Evolutionary conservation across 78 protist species (phyloP).

Genomic region (Chrysochromulina parva): DNA sequence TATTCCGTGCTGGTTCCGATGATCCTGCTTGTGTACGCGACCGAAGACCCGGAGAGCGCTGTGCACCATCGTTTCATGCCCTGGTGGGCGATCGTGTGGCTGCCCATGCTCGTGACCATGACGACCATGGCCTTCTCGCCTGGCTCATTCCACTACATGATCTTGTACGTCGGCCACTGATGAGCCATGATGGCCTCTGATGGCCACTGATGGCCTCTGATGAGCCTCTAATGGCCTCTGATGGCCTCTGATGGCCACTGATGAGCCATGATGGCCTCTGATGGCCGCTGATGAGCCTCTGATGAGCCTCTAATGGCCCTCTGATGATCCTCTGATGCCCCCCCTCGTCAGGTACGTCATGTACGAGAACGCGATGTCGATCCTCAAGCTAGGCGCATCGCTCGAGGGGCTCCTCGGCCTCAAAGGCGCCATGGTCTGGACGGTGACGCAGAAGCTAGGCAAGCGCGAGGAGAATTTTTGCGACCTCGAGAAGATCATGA

Average conservation of each 20-base stretch:
- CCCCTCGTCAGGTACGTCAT: background rate
- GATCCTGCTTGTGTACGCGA: background rate
- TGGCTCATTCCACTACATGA: background rate
- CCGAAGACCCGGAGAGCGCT: background rate
- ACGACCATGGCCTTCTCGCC: constrained; percentile 26
- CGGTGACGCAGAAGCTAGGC: constrained; percentile 24
- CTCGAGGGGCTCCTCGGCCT: constrained; percentile 20
- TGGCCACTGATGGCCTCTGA: too few species aligned
- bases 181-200: too few species aligned
- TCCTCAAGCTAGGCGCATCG: constrained; percentile 6
- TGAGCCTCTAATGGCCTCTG: too few species aligned
- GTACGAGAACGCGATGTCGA: constrained; percentile 26
- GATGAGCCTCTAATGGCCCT: too few species aligned
- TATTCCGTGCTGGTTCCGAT: background rate
- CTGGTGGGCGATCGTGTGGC: constrained; percentile 18
- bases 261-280: too few species aligned
- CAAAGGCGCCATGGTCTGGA: background rate
- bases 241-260: too few species aligned
- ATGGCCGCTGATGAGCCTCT: too few species aligned
- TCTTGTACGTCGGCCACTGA: background rate
- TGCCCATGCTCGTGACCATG: constrained; percentile 13
- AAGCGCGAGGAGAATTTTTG: background rate
- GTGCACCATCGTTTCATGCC: constrained; percentile 11
- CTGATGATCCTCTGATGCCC: too few species aligned
- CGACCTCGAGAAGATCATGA: background rate